Conservation (phyloP, 116 monocot genomes). For the Posidonia oceanica region DNA sequence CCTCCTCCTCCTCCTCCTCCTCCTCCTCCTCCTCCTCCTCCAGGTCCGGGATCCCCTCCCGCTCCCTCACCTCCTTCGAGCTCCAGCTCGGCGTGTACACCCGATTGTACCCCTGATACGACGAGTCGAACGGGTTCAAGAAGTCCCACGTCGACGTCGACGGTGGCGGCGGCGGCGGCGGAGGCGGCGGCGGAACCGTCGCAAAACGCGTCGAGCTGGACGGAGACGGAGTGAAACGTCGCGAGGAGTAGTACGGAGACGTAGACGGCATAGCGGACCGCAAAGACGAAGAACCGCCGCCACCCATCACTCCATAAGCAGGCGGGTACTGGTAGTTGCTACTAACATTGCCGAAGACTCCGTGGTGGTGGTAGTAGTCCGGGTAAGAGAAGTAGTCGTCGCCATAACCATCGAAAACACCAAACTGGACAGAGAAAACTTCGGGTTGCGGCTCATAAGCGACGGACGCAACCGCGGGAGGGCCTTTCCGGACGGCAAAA, state of each 20-base stretch:
- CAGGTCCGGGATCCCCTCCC: constrained; percentile 93
- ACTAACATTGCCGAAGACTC: background rate
- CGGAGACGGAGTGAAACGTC: constrained; percentile 9
- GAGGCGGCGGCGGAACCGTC: constrained; percentile 38
- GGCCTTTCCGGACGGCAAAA: constrained; percentile 32
- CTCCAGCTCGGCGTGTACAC: constrained; percentile 51
- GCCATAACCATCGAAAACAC: background rate
- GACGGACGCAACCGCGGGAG: constrained; percentile 31
- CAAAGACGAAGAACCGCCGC: constrained; percentile 15
- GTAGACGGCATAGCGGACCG: background rate
- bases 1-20: background rate
- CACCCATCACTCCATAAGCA: constrained; percentile 21
- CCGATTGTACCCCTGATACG: constrained; percentile 37
- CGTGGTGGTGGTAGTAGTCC: background rate
- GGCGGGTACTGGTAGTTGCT: constrained; percentile 10
- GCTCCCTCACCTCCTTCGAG: constrained; percentile 70
- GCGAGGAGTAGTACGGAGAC: background rate
- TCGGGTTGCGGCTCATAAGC: constrained; percentile 36
- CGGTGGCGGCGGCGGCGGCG: constrained; percentile 58
- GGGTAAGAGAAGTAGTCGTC: background rate
- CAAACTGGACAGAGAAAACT: constrained; percentile 5
- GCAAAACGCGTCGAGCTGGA: background rate
- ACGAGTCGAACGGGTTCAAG: constrained; percentile 65
- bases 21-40: constrained; percentile 60
- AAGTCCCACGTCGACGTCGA: constrained; percentile 80